Percentiles rank a stretch among this genome's conserved stretches.
These are phyloP conservation scores for Solanum piurae DNA, from an alignment of 257 asterid genomes.

Conservation along the genomic window DNA sequence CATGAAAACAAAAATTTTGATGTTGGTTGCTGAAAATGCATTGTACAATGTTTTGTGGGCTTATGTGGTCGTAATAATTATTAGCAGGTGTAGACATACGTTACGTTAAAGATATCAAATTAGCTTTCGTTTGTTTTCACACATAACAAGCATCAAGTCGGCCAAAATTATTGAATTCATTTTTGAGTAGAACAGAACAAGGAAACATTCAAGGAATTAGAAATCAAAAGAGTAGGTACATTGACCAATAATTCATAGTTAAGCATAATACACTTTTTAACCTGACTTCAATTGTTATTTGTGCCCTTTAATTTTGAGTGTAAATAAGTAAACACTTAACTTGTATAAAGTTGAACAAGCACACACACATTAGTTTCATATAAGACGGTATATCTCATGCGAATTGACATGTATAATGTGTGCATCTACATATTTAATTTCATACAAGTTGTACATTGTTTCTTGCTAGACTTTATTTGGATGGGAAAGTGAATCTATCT, in stretches of 20 bases:
- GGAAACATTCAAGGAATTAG: background rate
- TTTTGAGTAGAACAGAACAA: background rate
- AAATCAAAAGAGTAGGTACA: background rate
- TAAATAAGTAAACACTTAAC: too few relatives aligned
- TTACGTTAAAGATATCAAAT: background rate
- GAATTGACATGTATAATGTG: too few relatives aligned
- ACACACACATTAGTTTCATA: too few relatives aligned
- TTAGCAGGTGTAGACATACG: background rate
- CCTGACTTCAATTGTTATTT: accelerated
- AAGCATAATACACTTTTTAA: background rate
- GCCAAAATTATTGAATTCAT: background rate
- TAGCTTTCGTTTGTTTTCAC: background rate
- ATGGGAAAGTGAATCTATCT: background rate
- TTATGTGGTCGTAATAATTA: background rate
- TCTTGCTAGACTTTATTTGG: background rate
- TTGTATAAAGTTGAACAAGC: too few relatives aligned
- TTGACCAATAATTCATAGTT: background rate
- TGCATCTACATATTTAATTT: too few relatives aligned
- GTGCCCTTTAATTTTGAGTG: too few relatives aligned
- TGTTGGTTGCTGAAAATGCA: background rate
- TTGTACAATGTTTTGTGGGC: background rate
- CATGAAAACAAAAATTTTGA: too few relatives aligned
- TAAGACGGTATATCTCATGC: too few relatives aligned
- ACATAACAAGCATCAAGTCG: background rate
- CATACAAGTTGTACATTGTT: too few relatives aligned